Evolutionary conservation across 805 yeast genomes (phyloP).

Genomic region (Zygosaccharomyces kombuchaensis): DNA sequence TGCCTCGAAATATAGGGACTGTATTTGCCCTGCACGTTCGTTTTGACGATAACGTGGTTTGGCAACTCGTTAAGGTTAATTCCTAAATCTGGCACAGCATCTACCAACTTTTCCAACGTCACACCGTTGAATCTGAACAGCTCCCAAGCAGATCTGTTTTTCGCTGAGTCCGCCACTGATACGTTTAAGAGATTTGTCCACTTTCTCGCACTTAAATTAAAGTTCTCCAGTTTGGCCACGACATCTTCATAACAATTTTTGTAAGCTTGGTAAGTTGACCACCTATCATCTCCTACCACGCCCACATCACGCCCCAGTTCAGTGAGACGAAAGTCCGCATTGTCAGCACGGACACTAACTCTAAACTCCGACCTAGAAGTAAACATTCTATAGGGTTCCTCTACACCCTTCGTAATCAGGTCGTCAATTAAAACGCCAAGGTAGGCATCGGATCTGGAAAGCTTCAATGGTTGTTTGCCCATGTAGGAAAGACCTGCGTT

Average conservation of each 20-base stretch:
- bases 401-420: conserved; percentile 89
- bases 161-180: conserved; percentile 51
- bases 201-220: conserved; percentile 47
- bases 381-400: conserved; percentile 97
- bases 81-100: conserved; percentile 37
- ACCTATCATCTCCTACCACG: conserved; percentile 58
- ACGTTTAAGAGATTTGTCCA: conserved; percentile 57
- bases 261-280: conserved; percentile 45
- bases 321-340: conserved; percentile 86
- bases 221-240: conserved; percentile 42
- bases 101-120: conserved; percentile 25
- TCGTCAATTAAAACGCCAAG: conserved; percentile 93
- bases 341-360: conserved; percentile 84
- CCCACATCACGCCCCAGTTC: conserved; percentile 62
- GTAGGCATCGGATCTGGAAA: conserved; percentile 80
- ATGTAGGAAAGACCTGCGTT: conserved; percentile 71
- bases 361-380: conserved; percentile 94
- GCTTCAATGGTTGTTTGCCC: conserved; percentile 42
- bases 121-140: conserved; percentile 54
- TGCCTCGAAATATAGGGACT: conserved; percentile 77
- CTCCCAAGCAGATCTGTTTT: conserved; percentile 63
- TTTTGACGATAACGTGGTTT: conserved; percentile 49
- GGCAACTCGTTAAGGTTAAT: conserved; percentile 33
- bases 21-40: conserved; percentile 78
- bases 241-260: conserved; percentile 41